Base-by-base conservation (phyloP, 768 basidiomycete species). In the Stropharia rugosoannulata region DNA sequence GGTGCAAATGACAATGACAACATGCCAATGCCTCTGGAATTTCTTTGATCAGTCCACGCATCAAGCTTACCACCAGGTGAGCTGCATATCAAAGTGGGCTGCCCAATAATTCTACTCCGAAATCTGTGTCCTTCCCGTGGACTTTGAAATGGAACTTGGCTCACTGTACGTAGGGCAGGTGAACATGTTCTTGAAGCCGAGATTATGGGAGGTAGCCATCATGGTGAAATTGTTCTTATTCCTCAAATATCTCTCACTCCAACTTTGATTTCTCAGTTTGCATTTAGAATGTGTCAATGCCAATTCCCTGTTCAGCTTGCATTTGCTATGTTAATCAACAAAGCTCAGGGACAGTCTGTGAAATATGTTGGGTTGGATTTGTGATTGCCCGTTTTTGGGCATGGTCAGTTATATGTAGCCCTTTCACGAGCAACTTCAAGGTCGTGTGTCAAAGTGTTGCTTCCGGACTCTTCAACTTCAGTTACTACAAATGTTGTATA, bases 321-420 rank as follows among this genome's bases (percentile, higher is more conserved):
- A 10, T 81, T 79, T 69, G 69, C 72, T 0, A 69, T 77, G 60
- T 71, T 73, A 0, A 76, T 78, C 57, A 79, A 80, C 58, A 76
- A 76, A 55, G 57, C 75, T 5, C 75, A 80, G 64, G 79, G 79
- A 0, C 79, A 80, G 55, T 77, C 74, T 12, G 67, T 80, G 3
- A 59, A 69, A 44, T 18, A 62, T 65, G 73, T 78, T 51, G 80
- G 75, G 2, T 37, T 80, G 6, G 67, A 80, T 60, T 55, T 78
- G 0, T 58, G 63, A 0, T 57, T 48, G n/a, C 61, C 68, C 13
- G 72, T 74, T 8, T 78, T 79, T 55, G 39, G 68, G 0, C 80
- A 80, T 73, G 76, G 77, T 0, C 74, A 78, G 57, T 66, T 80
- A 0, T 77, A 80, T 69, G 74, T 78, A 51, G 75, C 75, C 4